These are phyloP conservation scores for Populus deltoides DNA, from an alignment of 345 rosid genomes.

Conservation along the genomic window DNA sequence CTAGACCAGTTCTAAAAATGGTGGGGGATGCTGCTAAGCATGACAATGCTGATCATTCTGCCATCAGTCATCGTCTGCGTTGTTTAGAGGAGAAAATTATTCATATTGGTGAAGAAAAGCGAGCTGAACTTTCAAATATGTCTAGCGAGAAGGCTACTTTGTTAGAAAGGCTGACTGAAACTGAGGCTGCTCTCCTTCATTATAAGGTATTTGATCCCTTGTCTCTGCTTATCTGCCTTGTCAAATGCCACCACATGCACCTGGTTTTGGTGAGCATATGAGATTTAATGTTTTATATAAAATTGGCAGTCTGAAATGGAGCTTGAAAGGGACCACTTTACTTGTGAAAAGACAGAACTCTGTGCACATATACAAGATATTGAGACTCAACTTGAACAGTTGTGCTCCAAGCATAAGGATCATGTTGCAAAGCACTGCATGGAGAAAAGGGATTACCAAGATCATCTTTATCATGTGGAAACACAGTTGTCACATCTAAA, in stretches of 20 bases:
- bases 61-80: not conserved
- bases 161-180: conserved; percentile 7
- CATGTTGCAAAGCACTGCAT: not conserved
- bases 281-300: not conserved
- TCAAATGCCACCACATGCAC: not conserved
- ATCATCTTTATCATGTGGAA: conserved; percentile 2
- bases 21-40: conserved; percentile 5
- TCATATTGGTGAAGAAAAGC: not conserved
- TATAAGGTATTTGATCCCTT: conserved; percentile 9
- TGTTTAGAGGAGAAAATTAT: not conserved
- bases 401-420: not conserved
- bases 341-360: conserved; percentile 3
- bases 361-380: not conserved
- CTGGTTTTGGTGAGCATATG: not conserved
- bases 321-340: not conserved
- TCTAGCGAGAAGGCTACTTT: not conserved
- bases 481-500: conserved; percentile 2
- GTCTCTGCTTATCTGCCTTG: not conserved
- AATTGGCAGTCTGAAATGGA: not conserved
- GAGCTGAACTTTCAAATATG: not conserved
- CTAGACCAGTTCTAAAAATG: conserved; percentile 1
- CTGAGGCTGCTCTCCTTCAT: not conserved
- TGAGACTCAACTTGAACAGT: conserved; percentile 4
- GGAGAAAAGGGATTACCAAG: conserved; percentile 11
- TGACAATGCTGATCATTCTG: conserved; percentile 1